phyloP scores from a whole-genome alignment of 305 asterid genomes.

The Rubia balearica region DNA sequence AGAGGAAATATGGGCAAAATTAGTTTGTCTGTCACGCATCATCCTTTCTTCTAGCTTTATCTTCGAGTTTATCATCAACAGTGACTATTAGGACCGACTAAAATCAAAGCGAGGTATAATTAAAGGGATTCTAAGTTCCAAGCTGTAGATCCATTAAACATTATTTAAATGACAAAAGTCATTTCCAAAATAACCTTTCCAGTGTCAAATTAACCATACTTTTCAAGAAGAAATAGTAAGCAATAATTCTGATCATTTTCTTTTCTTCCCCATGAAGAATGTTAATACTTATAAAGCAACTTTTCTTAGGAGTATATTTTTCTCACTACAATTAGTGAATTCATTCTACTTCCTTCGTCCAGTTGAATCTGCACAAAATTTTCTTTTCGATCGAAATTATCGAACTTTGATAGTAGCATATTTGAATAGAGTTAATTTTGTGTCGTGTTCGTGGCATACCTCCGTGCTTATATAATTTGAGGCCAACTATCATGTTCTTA shows the following conservation, averaged over 20 bases:
- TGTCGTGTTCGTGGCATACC: too few relatives aligned
- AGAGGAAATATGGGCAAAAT: not conserved
- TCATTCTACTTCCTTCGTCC: too few relatives aligned
- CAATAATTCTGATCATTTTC: not conserved
- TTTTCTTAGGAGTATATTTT: not conserved
- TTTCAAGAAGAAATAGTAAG: not conserved
- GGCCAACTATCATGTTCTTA: too few relatives aligned
- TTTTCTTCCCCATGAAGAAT: not conserved
- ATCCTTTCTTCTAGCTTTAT: slow-evolving; percentile 17
- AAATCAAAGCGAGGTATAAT: slow-evolving; percentile 1
- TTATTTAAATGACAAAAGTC: not conserved
- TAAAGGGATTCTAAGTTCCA: slow-evolving; percentile 2
- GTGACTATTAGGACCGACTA: slow-evolving; percentile 6
- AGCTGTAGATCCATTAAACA: slow-evolving; percentile 5
- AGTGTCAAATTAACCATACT: not conserved
- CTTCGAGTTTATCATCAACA: slow-evolving; percentile 12
- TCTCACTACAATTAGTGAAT: not conserved
- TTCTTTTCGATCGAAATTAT: too few relatives aligned
- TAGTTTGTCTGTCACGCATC: slow-evolving; percentile 10
- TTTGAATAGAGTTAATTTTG: too few relatives aligned
- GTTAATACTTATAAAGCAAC: not conserved
- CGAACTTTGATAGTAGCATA: too few relatives aligned
- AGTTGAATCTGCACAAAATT: too few relatives aligned
- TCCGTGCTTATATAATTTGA: too few relatives aligned
- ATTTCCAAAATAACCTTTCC: not conserved